Conservation (phyloP, 177 flowering plant species). For the Telopea speciosissima region DNA sequence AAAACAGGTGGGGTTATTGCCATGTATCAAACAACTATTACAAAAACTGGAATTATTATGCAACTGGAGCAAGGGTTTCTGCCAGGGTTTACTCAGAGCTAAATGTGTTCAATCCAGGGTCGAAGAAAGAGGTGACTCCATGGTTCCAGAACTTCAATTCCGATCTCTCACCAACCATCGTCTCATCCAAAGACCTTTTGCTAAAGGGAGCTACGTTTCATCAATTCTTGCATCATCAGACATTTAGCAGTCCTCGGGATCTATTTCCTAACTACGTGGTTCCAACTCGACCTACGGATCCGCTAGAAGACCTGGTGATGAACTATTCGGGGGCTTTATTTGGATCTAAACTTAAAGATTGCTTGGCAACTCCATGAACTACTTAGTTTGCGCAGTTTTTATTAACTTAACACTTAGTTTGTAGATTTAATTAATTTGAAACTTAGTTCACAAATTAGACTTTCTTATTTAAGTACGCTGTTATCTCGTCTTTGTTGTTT, state of each 20-base stretch:
- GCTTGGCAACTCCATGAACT: no score
- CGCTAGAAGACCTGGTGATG: not conserved
- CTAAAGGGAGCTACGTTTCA: not conserved
- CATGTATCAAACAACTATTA: slow-evolving; percentile 10
- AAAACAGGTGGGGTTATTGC: not conserved
- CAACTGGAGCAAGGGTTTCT: slow-evolving; percentile 2
- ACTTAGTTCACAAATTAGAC: no score
- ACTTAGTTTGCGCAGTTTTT: no score
- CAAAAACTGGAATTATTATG: not conserved
- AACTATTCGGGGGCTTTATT: slow-evolving; percentile 12
- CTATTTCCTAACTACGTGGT: no score
- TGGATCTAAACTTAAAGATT: no score
- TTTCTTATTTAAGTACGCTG: no score
- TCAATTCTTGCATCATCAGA: slow-evolving; percentile 1
- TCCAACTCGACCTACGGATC: no score
- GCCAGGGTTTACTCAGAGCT: slow-evolving; percentile 1
- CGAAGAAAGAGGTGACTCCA: slow-evolving; percentile 5
- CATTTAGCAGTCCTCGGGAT: slow-evolving; percentile 1
- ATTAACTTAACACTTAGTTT: no score
- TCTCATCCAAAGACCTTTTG: not conserved
- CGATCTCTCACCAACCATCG: slow-evolving; percentile 5
- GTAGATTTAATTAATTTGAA: no score
- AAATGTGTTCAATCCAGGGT: not conserved
- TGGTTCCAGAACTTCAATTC: not conserved
- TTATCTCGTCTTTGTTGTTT: no score